Conservation (phyloP, 2,329 filamentous ascomycete species). For the Xylariaceae sp. region DNA sequence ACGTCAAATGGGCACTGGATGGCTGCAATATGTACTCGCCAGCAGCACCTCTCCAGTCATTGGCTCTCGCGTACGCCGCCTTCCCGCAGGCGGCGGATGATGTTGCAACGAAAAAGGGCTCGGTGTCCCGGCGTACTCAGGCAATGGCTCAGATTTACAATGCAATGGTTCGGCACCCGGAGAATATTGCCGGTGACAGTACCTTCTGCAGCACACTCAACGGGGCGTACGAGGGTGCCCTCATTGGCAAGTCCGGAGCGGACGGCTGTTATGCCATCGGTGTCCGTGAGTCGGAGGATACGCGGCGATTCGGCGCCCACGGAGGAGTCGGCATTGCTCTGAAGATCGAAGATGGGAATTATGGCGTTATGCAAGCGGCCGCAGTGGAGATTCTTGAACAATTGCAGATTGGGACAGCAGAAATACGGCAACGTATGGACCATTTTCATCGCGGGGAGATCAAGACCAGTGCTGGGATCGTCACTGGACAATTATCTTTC, state of each 20-base stretch:
- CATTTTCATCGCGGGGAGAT: not conserved
- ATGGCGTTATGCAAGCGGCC: not conserved
- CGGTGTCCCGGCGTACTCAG: not conserved
- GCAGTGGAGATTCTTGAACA: not conserved
- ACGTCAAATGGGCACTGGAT: conserved; percentile 1
- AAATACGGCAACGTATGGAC: not conserved
- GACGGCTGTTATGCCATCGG: not conserved
- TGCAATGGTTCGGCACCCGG: not conserved
- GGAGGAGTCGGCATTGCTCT: not conserved
- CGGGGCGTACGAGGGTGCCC: not conserved
- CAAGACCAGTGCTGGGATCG: not conserved
- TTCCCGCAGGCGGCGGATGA: not conserved
- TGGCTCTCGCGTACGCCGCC: not conserved
- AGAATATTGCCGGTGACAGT: not conserved
- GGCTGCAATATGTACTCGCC: conserved; percentile 7
- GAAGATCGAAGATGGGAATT: conserved; percentile 1
- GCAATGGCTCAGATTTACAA: not conserved
- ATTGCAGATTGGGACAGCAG: not conserved
- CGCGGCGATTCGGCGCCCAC: not conserved
- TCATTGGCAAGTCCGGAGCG: not conserved
- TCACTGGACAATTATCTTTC: not conserved
- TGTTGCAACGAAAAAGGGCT: not conserved
- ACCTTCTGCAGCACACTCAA: conserved; percentile 1
- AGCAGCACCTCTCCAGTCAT: not conserved
- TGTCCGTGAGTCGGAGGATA: not conserved